phyloP scores from a whole-genome alignment of 345 rosid species.

The Citrus medica region DNA sequence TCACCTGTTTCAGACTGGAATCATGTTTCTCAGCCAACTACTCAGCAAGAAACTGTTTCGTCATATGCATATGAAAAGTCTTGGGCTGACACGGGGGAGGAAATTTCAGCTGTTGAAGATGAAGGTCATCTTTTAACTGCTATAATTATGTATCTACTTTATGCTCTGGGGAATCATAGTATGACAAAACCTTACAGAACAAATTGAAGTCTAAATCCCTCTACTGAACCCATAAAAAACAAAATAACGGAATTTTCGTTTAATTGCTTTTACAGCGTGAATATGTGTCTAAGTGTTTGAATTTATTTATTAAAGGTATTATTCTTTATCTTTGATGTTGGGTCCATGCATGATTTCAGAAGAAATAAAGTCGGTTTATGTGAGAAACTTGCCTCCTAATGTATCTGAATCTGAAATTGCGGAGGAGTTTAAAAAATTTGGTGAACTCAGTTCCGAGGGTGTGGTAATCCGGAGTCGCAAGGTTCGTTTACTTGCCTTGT shows the following conservation, averaged over 20 bases:
- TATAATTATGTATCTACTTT: background rate
- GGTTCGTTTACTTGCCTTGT: conserved; percentile 30
- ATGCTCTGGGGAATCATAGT: background rate
- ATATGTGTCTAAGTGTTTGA: background rate
- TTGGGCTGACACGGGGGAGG: conserved; percentile 39
- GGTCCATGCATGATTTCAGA: conserved; percentile 27
- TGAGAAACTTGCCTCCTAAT: conserved; percentile 50
- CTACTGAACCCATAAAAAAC: background rate
- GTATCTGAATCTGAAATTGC: conserved; percentile 62
- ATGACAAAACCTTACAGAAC: background rate
- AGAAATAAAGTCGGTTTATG: conserved; percentile 66
- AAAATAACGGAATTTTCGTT: background rate
- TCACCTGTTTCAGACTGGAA: conserved; percentile 42
- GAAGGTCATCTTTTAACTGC: conserved; percentile 39
- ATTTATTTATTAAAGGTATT: conserved; percentile 1
- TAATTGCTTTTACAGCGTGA: background rate
- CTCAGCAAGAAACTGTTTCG: conserved; percentile 25
- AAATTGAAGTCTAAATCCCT: background rate
- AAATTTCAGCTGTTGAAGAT: conserved; percentile 38
- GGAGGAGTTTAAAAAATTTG: conserved; percentile 67
- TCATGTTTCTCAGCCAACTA: conserved; percentile 29
- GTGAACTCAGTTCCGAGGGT: conserved; percentile 54
- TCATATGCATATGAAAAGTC: conserved; percentile 34
- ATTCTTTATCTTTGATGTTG: conserved; percentile 3
- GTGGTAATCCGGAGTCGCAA: conserved; percentile 67